Base-by-base conservation (phyloP, 2,329 filamentous ascomycete genomes). In the Neophaeococcomyces mojaviensis region DNA sequence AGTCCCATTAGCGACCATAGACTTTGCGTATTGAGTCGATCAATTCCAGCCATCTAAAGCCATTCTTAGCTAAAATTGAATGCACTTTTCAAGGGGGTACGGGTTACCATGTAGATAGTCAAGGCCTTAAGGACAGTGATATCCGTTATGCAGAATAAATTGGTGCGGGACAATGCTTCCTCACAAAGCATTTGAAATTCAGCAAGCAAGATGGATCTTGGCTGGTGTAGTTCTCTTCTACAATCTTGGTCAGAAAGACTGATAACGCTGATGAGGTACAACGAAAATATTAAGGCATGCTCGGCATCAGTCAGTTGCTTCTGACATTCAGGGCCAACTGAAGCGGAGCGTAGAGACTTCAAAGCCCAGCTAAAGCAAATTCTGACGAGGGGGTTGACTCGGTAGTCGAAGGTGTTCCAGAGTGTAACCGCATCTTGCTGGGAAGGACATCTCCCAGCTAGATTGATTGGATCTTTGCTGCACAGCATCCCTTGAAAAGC, bases 1-100 rank as follows among this genome's bases (percentile, higher is more conserved):
- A 53, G 40, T 3, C 50, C 51, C 18, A 47, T 53, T 20, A 49
- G 36, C 31, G 45, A 44, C 53, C 53, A 55, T 16, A 55, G 37
- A 15, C 49, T 48, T 32, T 47, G 50, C 33, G 33, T 47, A 33
- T 37, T 46, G 20, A 46, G 49, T 28, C 44, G 45, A 45, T 34
- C 49, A 24, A 38, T 40, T 33, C 47, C 37, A 40, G 43, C 44
- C 39, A 50, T 32, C 51, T 55, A 32, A 39, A n/a, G n/a, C 31
- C 9, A 4, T 15, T 15, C 15, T 32, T n/a, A n/a, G n/a, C n/a
- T n/a, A n/a, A n/a, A n/a, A n/a, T n/a, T n/a, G n/a, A n/a, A n/a
- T n/a, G n/a, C n/a, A n/a, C n/a, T n/a, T n/a, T n/a, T n/a, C n/a
- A n/a, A n/a, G n/a, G n/a, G n/a, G n/a, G n/a, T n/a, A n/a, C n/a